Conservation (phyloP, 1,284 basidiomycete genomes). For the Pseudozyma sp. region DNA sequence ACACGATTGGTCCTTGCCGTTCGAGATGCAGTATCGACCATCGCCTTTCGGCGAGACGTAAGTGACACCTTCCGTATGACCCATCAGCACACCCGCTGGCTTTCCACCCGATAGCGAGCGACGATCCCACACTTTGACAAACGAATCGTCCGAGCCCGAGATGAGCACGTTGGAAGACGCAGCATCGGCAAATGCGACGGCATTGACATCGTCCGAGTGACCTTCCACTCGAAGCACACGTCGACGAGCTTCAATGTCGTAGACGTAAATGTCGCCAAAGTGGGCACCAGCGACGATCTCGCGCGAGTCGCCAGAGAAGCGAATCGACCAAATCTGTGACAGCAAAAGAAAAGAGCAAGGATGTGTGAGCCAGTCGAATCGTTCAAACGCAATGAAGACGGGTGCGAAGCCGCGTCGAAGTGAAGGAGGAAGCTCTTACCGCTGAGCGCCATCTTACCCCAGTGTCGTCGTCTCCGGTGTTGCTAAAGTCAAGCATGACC, state of each 20-base stretch:
- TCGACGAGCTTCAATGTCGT: conserved; percentile 81
- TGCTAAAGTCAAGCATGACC: conserved; percentile 67
- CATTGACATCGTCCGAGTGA: conserved; percentile 92
- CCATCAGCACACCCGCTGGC: conserved; percentile 90
- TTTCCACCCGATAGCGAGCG: conserved; percentile 81
- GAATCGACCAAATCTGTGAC: conserved; percentile 83
- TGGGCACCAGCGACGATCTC: conserved; percentile 79
- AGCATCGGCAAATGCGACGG: conserved; percentile 91
- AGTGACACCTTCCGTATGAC: conserved; percentile 81
- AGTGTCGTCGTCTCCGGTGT: conserved; percentile 68
- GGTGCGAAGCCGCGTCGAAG: background rate
- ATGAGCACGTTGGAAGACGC: conserved; percentile 91
- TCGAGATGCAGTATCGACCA: conserved; percentile 94
- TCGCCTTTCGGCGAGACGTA: conserved; percentile 74
- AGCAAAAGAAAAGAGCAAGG: background rate
- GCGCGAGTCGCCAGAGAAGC: conserved; percentile 93
- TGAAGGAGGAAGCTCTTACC: conserved; percentile 39
- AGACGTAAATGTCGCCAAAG: conserved; percentile 81
- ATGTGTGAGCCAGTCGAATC: background rate
- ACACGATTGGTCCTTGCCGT: conserved; percentile 94
- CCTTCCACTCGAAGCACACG: conserved; percentile 85
- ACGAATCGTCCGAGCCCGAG: conserved; percentile 92
- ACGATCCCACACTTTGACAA: conserved; percentile 94
- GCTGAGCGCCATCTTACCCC: conserved; percentile 62
- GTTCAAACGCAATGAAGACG: too few relatives aligned